Evolutionary conservation across 345 rosid species (phyloP), one percentile per base, ranked within the genome.

Genomic region (Lepidium sativum): DNA sequence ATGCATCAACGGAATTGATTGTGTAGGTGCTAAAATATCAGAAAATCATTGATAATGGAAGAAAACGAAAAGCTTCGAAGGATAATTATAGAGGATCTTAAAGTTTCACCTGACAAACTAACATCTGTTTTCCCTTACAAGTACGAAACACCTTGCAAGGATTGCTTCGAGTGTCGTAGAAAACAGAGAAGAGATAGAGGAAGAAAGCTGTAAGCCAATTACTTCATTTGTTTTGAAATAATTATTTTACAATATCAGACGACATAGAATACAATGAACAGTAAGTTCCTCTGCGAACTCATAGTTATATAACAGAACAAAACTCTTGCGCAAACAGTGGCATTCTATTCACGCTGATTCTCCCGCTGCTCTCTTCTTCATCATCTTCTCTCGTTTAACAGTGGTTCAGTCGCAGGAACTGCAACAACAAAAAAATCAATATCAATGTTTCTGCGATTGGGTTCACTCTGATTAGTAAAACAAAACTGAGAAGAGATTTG

Each of bases 111-210:
- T 0, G 70, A 83, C 74, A 90, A 84, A 77, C 78, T 94, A 17
- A 80, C 79, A 54, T 60, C 54, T 41, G 66, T 84, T 61, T 62
- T 75, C 61, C 69, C 88, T 13, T 63, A 63, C 43, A 78, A 65
- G 65, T 65, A 50, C 55, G 70, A 58, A 57, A 50, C 81, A 53
- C 77, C 86, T 9, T 88, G 96, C 70, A 52, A 67, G 6, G 84
- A 90, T 69, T 88, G 99, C 76, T 89, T 94, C 17, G 79, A 94
- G 55, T 90, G 96, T 78, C 83, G 95, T 69, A 85, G 99, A 79
- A 94, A 85, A 76, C 95, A 81, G 63, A 86, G 99, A 73, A 84
- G 75, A 77, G 77, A 67, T 61, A 79, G 81, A 62, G 62, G 57
- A 70, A 15, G 43, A 55, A 47, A 45, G 51, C 9, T 49, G 54